Conservation (phyloP, 1,284 basidiomycete genomes). For the Pseudozyma pruni region DNA sequence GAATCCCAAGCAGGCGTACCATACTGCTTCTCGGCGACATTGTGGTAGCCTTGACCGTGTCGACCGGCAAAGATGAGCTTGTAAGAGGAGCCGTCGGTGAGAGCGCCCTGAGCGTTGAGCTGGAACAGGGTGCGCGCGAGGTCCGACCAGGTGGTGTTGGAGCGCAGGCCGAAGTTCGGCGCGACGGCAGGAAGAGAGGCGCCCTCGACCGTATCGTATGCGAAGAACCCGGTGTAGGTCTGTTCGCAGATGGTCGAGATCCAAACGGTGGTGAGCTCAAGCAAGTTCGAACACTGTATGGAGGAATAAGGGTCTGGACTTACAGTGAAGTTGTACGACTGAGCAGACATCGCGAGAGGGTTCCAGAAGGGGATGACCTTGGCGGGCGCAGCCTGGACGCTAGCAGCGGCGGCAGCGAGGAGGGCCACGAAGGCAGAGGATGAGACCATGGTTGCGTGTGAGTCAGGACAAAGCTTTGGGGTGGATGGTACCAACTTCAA, state of each 20-base stretch:
- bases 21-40: conserved; percentile 47
- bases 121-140: conserved; percentile 19
- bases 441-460: conserved; percentile 10
- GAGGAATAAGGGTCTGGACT: neutral
- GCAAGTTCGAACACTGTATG: neutral
- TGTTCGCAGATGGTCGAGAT: neutral
- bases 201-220: conserved; percentile 33
- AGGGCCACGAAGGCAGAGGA: conserved; percentile 25
- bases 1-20: conserved; percentile 42
- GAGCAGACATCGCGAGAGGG: conserved; percentile 32
- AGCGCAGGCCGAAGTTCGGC: conserved; percentile 46
- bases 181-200: conserved; percentile 42
- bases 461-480: too few species aligned
- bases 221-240: conserved; percentile 47
- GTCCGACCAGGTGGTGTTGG: conserved; percentile 38
- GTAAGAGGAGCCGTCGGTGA: conserved; percentile 32
- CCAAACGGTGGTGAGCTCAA: neutral
- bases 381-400: conserved; percentile 30
- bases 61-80: conserved; percentile 49
- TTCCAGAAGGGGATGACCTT: conserved; percentile 14
- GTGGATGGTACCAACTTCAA: too few species aligned
- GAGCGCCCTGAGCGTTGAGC: conserved; percentile 29
- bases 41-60: conserved; percentile 55
- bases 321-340: conserved; percentile 39
- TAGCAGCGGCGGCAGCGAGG: conserved; percentile 17